A percentile compares a stretch with the other conserved stretches of the same genome.
Evolutionary conservation across 1,139 yeast species (phyloP).

Genomic region (Pichia sp.): DNA sequence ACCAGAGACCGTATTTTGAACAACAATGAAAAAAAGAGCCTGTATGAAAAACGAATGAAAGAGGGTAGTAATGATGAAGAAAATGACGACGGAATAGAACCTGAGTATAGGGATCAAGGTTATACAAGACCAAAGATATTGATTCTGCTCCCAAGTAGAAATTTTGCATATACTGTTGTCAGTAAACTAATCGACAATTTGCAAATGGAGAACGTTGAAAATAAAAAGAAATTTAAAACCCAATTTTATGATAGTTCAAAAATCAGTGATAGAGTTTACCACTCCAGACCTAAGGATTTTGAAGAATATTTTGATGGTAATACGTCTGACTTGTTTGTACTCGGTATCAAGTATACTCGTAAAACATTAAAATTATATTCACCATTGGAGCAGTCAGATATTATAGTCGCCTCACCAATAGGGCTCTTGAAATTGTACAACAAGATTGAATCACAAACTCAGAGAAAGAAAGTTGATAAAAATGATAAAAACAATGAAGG

Average conservation of each 20-base stretch:
- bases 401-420: constrained; percentile 86
- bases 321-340: constrained; percentile 83
- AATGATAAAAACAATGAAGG: constrained; percentile 19
- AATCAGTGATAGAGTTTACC: constrained; percentile 34
- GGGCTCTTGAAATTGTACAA: constrained; percentile 81
- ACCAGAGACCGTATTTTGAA: constrained; percentile 79
- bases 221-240: constrained; percentile 64
- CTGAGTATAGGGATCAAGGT: constrained; percentile 87
- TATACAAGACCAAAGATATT: constrained; percentile 90
- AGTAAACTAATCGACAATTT: constrained; percentile 57
- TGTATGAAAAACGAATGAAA: constrained; percentile 42
- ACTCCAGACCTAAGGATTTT: constrained; percentile 83
- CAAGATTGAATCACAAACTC: constrained; percentile 29
- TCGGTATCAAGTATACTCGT: constrained; percentile 86
- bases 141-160: constrained; percentile 78
- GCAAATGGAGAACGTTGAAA: constrained; percentile 70
- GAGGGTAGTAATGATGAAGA: constrained; percentile 37
- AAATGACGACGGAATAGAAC: constrained; percentile 23
- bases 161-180: constrained; percentile 70
- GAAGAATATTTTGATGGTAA: constrained; percentile 78
- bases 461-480: constrained; percentile 10
- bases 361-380: constrained; percentile 81
- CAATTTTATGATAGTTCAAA: constrained; percentile 63
- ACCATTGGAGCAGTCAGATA: constrained; percentile 78
- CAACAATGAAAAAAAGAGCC: constrained; percentile 58